phyloP scores from a whole-genome alignment of 1,284 basidiomycete species.

The Puccinia polysora region DNA sequence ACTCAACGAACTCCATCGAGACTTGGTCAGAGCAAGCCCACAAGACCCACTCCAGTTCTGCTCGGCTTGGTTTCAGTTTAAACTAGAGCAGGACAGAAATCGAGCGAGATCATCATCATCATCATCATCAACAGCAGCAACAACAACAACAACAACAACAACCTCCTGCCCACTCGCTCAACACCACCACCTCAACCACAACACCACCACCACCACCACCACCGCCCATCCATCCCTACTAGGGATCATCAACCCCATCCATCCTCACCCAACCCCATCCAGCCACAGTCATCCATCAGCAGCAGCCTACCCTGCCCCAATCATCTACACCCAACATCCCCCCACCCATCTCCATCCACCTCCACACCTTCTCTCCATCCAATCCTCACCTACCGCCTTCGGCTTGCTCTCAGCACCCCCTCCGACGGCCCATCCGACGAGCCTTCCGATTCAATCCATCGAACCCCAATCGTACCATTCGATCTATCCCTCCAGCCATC shows the following conservation, averaged over 20 bases:
- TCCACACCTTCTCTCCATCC: neutral
- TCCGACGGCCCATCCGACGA: too few relatives aligned
- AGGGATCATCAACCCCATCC: too few relatives aligned
- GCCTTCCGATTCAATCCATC: too few relatives aligned
- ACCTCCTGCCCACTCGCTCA: too few relatives aligned
- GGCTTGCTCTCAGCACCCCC: conserved; percentile 43
- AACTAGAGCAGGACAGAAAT: conserved; percentile 20
- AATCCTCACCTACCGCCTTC: neutral
- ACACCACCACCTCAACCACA: too few relatives aligned
- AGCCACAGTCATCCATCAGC: too few relatives aligned
- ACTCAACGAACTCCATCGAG: conserved; percentile 18
- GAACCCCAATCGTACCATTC: too few relatives aligned
- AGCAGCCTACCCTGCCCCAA: neutral
- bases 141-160: conserved; percentile 18
- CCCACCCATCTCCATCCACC: neutral
- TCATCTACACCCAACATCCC: neutral
- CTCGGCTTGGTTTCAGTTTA: conserved; percentile 30
- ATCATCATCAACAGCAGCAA: neutral
- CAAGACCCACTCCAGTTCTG: conserved; percentile 21
- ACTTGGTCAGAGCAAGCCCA: conserved; percentile 12
- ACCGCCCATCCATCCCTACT: conserved; percentile 10
- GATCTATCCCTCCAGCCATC: too few relatives aligned
- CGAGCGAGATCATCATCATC: conserved; percentile 20
- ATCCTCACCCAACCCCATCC: too few relatives aligned
- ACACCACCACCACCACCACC: conserved; percentile 9